Evolutionary conservation across 257 asterid genomes (phyloP), one percentile per base, ranked within the genome.

Genomic region (Ligustrum vulgare): DNA sequence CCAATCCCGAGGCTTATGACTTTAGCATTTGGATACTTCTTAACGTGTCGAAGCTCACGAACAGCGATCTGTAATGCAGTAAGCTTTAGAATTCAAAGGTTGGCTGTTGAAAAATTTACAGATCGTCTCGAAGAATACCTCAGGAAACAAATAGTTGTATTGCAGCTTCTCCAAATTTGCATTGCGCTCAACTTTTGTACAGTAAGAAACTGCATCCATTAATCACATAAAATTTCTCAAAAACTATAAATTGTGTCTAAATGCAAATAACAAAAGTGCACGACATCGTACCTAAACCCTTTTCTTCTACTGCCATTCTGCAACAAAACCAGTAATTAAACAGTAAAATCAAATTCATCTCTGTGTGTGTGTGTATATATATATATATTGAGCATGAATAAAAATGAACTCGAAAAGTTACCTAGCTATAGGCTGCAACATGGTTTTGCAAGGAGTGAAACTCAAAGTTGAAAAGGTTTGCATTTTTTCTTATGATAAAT

Each of bases 1-100:
- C 98, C 98, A 78, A 93, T 86, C 33, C 98, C 98, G 34, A 93
- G 96, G 82, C 95, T 91, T 79, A 91, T 90, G 22, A 91, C 83
- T 71, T 93, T 87, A 67, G 97, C 97, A 78, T 89, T 72, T 68
- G 96, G 97, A 71, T 88, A 80, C 79, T 84, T 85, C 71, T 77
- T 81, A 67, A 78, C 67, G 78, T 93, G 98, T 70, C 86, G 73
- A 33, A 84, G 73, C 84, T 89, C 87, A 13, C 91, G 82, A 12
- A 69, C 84, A 64, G 86, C 70, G 58, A 93, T 93, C 98, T 93
- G 84, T 71, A 6, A 35, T 41, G 58, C n/a, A n/a, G 62, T 65
- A 31, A 66, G 5, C 4, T 25, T 32, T 31, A 11, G 1, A 80
- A 25, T 36, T 39, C 1, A 39, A 13, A 9, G 47, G 12, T 15